These are phyloP conservation scores for Didymellaceae sp. DNA, from an alignment of 2,329 filamentous ascomycete genomes.

Conservation along the genomic window DNA sequence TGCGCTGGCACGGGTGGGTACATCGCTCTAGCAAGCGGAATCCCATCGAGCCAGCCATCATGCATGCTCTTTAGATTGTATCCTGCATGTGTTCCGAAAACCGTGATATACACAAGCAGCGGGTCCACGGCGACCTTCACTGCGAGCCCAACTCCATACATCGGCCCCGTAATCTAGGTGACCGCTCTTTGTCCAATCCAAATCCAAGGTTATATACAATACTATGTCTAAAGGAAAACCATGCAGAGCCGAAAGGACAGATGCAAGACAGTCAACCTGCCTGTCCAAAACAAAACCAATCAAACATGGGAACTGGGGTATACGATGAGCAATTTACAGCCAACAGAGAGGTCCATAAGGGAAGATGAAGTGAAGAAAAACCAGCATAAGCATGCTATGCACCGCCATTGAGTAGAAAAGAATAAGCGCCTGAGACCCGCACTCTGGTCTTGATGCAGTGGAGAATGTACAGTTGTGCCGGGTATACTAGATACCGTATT, in stretches of 20 bases:
- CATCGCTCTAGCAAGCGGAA: conserved; percentile 3
- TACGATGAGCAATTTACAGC: conserved; percentile 30
- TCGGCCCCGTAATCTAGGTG: conserved; percentile 9
- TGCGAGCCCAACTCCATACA: conserved; percentile 18
- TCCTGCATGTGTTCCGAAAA: conserved; percentile 11
- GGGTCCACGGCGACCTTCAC: conserved; percentile 10
- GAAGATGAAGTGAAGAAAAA: conserved; percentile 18
- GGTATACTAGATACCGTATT: conserved; percentile 22
- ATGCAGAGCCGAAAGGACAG: conserved; percentile 3
- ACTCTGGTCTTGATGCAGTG: conserved; percentile 17
- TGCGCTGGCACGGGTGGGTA: conserved; percentile 12
- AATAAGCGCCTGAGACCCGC: conserved; percentile 9
- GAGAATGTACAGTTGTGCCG: conserved; percentile 10
- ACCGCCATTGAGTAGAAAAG: conserved; percentile 1
- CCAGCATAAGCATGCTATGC: conserved; percentile 5
- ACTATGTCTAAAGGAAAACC: conserved; percentile 3
- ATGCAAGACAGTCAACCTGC: conserved; percentile 8
- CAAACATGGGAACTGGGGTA: conserved; percentile 27
- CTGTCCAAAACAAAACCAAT: conserved; percentile 10
- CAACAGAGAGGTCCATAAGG: conserved; percentile 19
- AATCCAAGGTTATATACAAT: conserved; percentile 15
- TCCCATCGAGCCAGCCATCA: neutral
- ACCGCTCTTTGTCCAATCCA: conserved; percentile 9
- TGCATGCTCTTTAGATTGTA: conserved; percentile 9
- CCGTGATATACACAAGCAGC: conserved; percentile 21